Base-by-base conservation (phyloP, 2,329 filamentous ascomycete genomes). In the Exophiala calicioides region DNA sequence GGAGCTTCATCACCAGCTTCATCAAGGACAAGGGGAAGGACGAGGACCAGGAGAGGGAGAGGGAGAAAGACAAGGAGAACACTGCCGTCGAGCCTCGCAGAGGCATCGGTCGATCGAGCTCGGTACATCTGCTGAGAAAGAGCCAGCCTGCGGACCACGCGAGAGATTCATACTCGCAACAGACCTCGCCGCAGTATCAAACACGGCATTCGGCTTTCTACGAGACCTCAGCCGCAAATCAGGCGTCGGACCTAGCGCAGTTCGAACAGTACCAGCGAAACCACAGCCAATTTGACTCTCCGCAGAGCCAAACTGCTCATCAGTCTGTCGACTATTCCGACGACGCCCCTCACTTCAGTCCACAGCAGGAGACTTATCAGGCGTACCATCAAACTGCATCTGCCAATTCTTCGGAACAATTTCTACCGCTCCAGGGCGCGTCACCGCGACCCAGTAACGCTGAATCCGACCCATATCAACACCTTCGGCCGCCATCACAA, bases 351-450 rank as follows among this genome's bases (percentile, higher is more conserved):
- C 44, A 46, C 21, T 57, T 54, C 36, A 48, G 41, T 21, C 42
- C 52, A 10, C 47, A 50, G 40, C 47, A 46, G 12, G 52, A 54
- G 27, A 20, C 44, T 37, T 56, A 57, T 26, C 53, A 55, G 24
- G 37, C 51, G n/a, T 57, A 59, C 33, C 55, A 52, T 13, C 53
- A 51, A 30, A 19, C 34, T n/a, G 46, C 45, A 18, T 40, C 41
- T 38, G 53, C 64, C 57, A 59, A 68, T 70, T 67, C 61, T 64
- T 36, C 69, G 64, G 20, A 72, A 66, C 51, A 35, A 62, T 70
- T 48, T 70, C 68, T 50, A 21, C 56, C 50, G 3, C 56, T 48
- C 18, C 55, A 56, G 27, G 31, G 33, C 3, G 50, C 51, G 27
- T 38, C 32, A 3, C 26, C 50, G 27, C 36, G 44, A 48, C 30